These are phyloP conservation scores for Spiraea crenata DNA, from an alignment of 331 rosid species.

Conservation along the genomic window DNA sequence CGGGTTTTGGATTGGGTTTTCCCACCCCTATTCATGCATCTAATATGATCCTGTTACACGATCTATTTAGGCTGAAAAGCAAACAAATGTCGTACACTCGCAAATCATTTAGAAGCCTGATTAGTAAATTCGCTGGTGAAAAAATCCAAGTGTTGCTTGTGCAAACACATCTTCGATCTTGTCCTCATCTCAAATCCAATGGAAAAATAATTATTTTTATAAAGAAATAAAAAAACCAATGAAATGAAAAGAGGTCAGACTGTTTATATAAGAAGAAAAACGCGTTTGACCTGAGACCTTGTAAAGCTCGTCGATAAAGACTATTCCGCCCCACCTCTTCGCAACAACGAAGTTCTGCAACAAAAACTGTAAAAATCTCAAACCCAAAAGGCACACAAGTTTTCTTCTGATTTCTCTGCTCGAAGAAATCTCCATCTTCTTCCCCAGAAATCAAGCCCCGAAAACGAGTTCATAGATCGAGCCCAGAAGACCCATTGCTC, in stretches of 20 bases:
- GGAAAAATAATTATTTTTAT: background rate
- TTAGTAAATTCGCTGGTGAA: too few species aligned
- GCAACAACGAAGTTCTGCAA: too few species aligned
- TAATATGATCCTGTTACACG: too few species aligned
- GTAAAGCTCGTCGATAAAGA: slow-evolving; percentile 21
- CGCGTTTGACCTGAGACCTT: slow-evolving; percentile 56
- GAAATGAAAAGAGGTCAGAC: background rate
- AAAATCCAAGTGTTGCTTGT: too few species aligned
- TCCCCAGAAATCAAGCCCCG: slow-evolving; percentile 22
- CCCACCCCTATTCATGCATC: too few species aligned
- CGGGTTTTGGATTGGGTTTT: too few species aligned
- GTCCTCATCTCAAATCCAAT: background rate
- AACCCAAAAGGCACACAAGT: too few species aligned
- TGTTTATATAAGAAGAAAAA: slow-evolving; percentile 5
- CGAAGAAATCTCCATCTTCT: slow-evolving; percentile 3
- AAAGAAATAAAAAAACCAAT: background rate
- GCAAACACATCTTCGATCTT: background rate
- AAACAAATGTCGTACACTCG: too few species aligned
- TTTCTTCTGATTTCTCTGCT: background rate
- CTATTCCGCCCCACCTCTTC: too few species aligned
- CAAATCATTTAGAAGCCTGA: too few species aligned
- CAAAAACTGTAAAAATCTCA: too few species aligned
- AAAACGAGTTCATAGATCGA: background rate
- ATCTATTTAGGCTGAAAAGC: too few species aligned
- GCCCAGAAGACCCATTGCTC: slow-evolving; percentile 4